Evolutionary conservation across 2,329 filamentous ascomycete genomes (phyloP).

Genomic region (Parasarocladium wereldwijsianum): DNA sequence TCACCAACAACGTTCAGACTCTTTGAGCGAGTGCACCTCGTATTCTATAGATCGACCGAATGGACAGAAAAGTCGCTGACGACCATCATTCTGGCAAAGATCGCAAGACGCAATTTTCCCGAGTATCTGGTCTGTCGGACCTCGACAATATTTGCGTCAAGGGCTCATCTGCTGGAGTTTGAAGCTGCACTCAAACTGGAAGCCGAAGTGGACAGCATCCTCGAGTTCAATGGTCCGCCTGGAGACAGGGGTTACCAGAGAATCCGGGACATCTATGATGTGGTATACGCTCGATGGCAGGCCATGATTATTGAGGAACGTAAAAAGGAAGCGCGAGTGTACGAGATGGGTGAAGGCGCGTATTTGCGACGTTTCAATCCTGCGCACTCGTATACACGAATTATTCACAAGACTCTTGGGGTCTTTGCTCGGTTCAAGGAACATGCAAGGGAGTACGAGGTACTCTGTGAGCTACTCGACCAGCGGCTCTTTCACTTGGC

Average conservation of each 20-base stretch:
- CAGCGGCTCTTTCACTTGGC: conserved; percentile 78
- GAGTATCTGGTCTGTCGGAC: conserved; percentile 83
- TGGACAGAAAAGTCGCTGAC: conserved; percentile 97
- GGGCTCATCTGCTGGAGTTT: conserved; percentile 67
- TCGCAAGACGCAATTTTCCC: conserved; percentile 76
- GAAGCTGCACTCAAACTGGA: conserved; percentile 76
- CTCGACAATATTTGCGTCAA: conserved; percentile 71
- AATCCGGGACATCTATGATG: conserved; percentile 58
- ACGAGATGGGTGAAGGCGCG: conserved; percentile 70
- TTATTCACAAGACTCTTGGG: conserved; percentile 74
- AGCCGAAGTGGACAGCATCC: conserved; percentile 62
- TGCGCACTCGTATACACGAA: conserved; percentile 83
- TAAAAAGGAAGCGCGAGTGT: conserved; percentile 60
- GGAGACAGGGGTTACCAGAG: conserved; percentile 49
- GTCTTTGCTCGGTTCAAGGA: conserved; percentile 72
- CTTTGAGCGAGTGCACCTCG: conserved; percentile 86
- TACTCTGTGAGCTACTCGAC: conserved; percentile 59
- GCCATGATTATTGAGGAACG: conserved; percentile 58
- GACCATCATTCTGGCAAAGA: conserved; percentile 85
- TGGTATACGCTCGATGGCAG: conserved; percentile 71
- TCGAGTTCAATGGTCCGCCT: conserved; percentile 65
- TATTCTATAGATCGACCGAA: conserved; percentile 90
- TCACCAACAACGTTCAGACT: conserved; percentile 58
- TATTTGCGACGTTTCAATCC: conserved; percentile 85
- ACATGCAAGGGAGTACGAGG: conserved; percentile 58